These are phyloP conservation scores for Citrus hindsii DNA, from an alignment of 345 rosid genomes.

Conservation along the genomic window DNA sequence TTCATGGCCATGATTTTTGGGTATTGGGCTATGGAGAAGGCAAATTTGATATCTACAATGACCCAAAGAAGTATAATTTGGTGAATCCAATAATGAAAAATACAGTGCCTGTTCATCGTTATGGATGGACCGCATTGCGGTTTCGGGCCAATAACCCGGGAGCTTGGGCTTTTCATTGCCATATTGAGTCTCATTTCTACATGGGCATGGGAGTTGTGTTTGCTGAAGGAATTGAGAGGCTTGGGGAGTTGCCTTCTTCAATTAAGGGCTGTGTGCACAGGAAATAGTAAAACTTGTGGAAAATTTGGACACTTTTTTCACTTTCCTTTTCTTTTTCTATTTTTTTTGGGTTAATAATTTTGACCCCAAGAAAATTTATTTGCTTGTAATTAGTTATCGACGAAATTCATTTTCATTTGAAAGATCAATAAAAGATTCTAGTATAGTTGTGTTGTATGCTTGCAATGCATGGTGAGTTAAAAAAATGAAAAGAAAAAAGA, in stretches of 20 bases:
- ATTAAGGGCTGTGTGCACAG: constrained; percentile 62
- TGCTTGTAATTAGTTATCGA: neutral
- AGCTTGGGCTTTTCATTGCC: constrained; percentile 77
- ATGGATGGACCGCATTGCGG: constrained; percentile 73
- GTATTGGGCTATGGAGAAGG: constrained; percentile 68
- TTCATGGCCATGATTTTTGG: constrained; percentile 93
- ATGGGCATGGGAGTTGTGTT: constrained; percentile 81
- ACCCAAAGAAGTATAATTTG: constrained; percentile 51
- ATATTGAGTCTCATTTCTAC: constrained; percentile 65
- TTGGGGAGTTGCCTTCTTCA: constrained; percentile 52
- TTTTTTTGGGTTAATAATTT: too few relatives aligned
- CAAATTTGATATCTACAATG: constrained; percentile 43
- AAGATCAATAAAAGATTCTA: neutral
- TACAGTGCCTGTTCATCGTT: constrained; percentile 69
- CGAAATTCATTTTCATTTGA: neutral
- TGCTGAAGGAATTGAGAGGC: constrained; percentile 48
- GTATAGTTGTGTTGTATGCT: too few relatives aligned
- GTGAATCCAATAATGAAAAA: constrained; percentile 74
- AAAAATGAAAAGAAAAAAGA: too few relatives aligned
- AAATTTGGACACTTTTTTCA: neutral
- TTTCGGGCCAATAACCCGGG: constrained; percentile 70
- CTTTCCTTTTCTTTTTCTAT: too few relatives aligned
- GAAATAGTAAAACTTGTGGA: neutral
- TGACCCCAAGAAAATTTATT: neutral
- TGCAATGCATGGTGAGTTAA: too few relatives aligned